Percentiles rank a stretch among this genome's conserved stretches.
Evolutionary conservation across 164 flowering plant species (phyloP).

Genomic region (Aristolochia californica): DNA sequence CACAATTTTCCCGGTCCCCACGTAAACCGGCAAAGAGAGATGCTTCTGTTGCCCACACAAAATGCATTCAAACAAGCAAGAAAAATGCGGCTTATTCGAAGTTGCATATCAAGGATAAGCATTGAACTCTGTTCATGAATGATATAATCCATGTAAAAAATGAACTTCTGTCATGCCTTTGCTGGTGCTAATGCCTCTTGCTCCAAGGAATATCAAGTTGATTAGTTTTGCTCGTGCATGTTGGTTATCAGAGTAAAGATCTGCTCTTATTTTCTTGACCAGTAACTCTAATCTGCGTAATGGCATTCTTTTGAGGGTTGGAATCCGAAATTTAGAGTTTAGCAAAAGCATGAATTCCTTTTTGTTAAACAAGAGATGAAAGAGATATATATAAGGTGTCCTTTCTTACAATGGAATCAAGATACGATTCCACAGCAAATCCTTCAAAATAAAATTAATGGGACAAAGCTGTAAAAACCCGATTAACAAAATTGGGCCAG

Average conservation of each 20-base stretch:
- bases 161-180: neutral
- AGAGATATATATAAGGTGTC: too few relatives aligned
- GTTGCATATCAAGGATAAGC: slow-evolving; percentile 6
- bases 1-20: slow-evolving; percentile 18
- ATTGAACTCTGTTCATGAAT: neutral
- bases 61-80: slow-evolving; percentile 13
- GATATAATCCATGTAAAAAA: neutral
- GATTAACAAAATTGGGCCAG: too few relatives aligned
- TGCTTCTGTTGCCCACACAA: slow-evolving; percentile 14
- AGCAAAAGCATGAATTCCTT: too few relatives aligned
- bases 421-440: too few relatives aligned
- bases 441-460: too few relatives aligned
- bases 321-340: too few relatives aligned
- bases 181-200: neutral
- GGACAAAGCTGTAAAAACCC: too few relatives aligned
- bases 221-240: too few relatives aligned
- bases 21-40: slow-evolving; percentile 16
- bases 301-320: too few relatives aligned
- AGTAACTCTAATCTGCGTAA: neutral
- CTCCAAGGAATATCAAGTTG: neutral
- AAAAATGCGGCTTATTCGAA: slow-evolving; percentile 10
- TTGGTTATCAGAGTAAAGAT: neutral
- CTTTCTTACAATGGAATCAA: too few relatives aligned
- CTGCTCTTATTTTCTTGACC: neutral
- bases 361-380: too few relatives aligned